These are phyloP conservation scores for Mangifera indica DNA, from an alignment of 345 rosid genomes.

Conservation along the genomic window DNA sequence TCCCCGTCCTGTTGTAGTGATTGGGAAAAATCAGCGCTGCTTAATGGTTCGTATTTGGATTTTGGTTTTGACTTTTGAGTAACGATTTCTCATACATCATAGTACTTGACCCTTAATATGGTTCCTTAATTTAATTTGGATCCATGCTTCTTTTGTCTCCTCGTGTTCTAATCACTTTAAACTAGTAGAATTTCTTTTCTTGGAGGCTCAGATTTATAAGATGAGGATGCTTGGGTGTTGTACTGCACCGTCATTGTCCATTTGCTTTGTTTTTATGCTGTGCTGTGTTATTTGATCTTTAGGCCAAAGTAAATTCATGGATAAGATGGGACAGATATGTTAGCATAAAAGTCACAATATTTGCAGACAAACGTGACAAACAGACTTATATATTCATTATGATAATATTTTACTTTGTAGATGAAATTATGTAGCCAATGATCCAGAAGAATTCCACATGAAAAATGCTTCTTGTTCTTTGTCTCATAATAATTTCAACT, in stretches of 20 bases:
- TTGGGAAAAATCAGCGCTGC: not conserved
- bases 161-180: not conserved
- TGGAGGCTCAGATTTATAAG: not conserved
- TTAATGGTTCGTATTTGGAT: not conserved
- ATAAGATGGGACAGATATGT: not conserved
- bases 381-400: not conserved
- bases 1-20: not conserved
- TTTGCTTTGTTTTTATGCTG: not conserved
- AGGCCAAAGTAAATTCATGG: not conserved
- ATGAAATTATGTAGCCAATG: not conserved
- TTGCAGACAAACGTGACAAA: not conserved
- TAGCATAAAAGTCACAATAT: not conserved
- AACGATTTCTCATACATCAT: not conserved
- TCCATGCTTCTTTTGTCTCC: not conserved
- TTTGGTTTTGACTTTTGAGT: not conserved
- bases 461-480: not conserved
- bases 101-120: not conserved
- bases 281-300: not conserved
- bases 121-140: not conserved
- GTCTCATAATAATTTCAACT: not conserved
- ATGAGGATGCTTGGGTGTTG: not conserved
- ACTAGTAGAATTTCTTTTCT: not conserved
- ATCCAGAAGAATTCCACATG: not conserved
- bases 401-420: not conserved
- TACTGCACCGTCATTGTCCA: too few species aligned